These are phyloP conservation scores for Xylariaceae sp. DNA, from an alignment of 2,329 filamentous ascomycete species.

Conservation along the genomic window DNA sequence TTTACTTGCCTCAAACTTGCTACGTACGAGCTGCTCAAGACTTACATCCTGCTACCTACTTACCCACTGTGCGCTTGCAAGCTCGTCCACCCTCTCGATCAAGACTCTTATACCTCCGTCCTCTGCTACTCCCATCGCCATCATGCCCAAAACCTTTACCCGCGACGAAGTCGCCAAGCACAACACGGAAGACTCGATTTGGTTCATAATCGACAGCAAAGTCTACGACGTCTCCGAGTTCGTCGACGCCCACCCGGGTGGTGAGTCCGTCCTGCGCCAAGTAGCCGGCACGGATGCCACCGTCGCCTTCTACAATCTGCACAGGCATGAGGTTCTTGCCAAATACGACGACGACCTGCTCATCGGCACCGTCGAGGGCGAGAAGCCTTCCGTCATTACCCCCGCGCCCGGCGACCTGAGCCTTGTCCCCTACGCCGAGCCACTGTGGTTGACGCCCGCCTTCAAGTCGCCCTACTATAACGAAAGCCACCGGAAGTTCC, in stretches of 20 bases:
- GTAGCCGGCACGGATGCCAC: conserved; percentile 81
- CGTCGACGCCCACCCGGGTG: conserved; percentile 78
- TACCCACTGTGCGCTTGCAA: too few species aligned
- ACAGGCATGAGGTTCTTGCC: conserved; percentile 81
- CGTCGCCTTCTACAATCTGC: conserved; percentile 83
- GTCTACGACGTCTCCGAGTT: conserved; percentile 88
- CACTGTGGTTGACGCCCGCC: conserved; percentile 71
- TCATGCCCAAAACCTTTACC: conserved; percentile 46
- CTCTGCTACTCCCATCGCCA: background rate
- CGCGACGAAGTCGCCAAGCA: conserved; percentile 69
- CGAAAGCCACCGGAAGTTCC: conserved; percentile 66
- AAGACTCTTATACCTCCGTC: background rate
- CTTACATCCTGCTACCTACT: too few species aligned
- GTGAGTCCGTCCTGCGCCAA: conserved; percentile 73
- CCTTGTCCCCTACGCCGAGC: conserved; percentile 78
- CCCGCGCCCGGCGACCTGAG: conserved; percentile 68
- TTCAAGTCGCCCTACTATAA: conserved; percentile 80
- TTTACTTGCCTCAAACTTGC: too few species aligned
- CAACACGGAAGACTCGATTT: conserved; percentile 70
- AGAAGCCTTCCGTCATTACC: conserved; percentile 69
- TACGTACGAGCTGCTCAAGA: too few species aligned
- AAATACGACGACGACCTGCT: conserved; percentile 71
- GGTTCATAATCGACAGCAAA: conserved; percentile 81
- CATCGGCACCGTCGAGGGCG: conserved; percentile 70
- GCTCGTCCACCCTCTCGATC: conserved; percentile 1